Base-by-base conservation (phyloP, 768 basidiomycete species). In the Rhodotorula paludigena region DNA sequence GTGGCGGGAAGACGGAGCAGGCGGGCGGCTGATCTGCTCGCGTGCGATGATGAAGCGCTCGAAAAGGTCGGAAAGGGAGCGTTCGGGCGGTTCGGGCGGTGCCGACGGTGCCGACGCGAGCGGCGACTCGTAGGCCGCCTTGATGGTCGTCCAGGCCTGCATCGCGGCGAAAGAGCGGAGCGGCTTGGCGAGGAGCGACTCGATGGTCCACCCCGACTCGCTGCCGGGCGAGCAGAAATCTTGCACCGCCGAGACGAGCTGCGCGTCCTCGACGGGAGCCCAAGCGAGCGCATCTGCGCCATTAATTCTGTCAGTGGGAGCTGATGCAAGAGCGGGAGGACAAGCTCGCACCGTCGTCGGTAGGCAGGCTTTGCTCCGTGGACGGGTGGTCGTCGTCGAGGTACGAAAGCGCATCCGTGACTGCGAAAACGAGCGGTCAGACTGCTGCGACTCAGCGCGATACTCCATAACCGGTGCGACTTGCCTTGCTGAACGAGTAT, bases 181-280 rank as follows among this genome's bases (percentile, higher is more conserved):
- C 18, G 7, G 44, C 4, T 9, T 1, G 5, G 23, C 25, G 44
- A 45, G 44, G 44, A 8, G 44, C 18, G 42, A n/a, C n/a, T n/a
- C n/a, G 42, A 21, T 21, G 44, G 53, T 56, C 28, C 49, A 28
- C 16, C 44, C 21, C 23, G 44, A 23, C 8, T 11, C 23, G 18
- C 23, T 10, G 1, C 23, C 23, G 25, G 23, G 14, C 23, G 23
- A 45, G 25, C 11, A 53, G 45, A 55, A 30, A 7, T 58, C 33
- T 38, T 60, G 55, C 38, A 66, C 45, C 35, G 60, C 30, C 9
- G 41, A 20, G 38, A 56, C 21, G 18, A 66, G 47, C 33, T 23
- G 28, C 11, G 45, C 58, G 44, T 66, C 64, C n/a, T 60, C 64
- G n/a, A 12, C n/a, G 10, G 53, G 0, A 7, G 52, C 60, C 64